Evolutionary conservation across 441 rosid species (phyloP).

Genomic region (Aquilaria agallochum): DNA sequence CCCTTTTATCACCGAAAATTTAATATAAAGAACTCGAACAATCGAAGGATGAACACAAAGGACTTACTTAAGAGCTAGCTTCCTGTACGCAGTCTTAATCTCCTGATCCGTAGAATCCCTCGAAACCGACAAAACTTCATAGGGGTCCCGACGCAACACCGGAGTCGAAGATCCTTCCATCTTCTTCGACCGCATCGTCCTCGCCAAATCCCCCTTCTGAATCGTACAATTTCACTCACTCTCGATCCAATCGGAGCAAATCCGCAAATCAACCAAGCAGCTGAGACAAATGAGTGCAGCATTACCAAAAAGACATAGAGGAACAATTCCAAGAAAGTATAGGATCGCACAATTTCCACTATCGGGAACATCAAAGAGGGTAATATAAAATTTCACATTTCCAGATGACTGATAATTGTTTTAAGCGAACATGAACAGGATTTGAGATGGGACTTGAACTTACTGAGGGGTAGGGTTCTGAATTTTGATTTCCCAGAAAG

Average conservation of each 20-base stretch:
- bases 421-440: too few relatives aligned
- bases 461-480: too few relatives aligned
- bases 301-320: too few relatives aligned
- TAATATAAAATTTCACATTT: too few relatives aligned
- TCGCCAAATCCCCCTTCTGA: not conserved
- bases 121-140: slow-evolving; percentile 82
- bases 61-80: slow-evolving; percentile 90
- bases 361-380: too few relatives aligned
- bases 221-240: not conserved
- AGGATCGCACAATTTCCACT: too few relatives aligned
- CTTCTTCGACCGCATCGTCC: slow-evolving; percentile 60
- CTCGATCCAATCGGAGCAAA: slow-evolving; percentile 4
- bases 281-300: not conserved
- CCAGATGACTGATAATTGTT: too few relatives aligned
- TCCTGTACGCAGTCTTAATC: slow-evolving; percentile 90
- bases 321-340: too few relatives aligned
- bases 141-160: slow-evolving; percentile 69
- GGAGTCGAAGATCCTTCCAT: slow-evolving; percentile 72
- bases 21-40: too few relatives aligned
- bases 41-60: not conserved
- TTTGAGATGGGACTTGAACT: too few relatives aligned
- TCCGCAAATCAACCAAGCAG: slow-evolving; percentile 13
- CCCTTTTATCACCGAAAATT: too few relatives aligned
- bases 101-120: slow-evolving; percentile 89
- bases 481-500: too few relatives aligned